These are phyloP conservation scores for Ustulina deusta DNA, from an alignment of 2,329 filamentous ascomycete genomes.

Conservation along the genomic window DNA sequence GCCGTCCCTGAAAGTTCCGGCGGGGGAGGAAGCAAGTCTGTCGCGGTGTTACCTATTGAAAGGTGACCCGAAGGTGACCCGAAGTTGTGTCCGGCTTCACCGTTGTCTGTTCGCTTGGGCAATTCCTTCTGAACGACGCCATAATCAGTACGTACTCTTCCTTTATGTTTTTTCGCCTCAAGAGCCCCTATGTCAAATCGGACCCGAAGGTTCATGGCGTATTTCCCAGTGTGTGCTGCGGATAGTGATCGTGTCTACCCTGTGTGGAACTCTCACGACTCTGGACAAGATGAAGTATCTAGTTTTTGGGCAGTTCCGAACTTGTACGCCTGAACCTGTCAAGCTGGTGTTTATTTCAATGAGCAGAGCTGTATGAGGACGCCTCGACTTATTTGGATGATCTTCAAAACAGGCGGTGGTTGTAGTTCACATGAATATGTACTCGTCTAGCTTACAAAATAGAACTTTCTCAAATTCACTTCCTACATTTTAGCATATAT, in stretches of 20 bases:
- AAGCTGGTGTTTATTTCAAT: background rate
- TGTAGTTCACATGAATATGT: background rate
- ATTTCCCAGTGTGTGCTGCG: background rate
- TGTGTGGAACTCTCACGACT: background rate
- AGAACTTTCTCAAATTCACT: background rate
- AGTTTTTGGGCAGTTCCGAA: background rate
- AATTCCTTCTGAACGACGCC: too few relatives aligned
- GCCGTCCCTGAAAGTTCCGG: background rate
- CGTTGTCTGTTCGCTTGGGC: too few relatives aligned
- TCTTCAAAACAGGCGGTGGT: too few relatives aligned
- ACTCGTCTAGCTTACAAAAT: background rate
- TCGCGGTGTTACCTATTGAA: too few relatives aligned
- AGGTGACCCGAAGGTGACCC: too few relatives aligned
- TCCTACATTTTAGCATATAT: background rate
- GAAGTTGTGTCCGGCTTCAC: background rate
- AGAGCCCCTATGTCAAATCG: background rate
- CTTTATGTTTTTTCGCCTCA: background rate
- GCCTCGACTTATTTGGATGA: background rate
- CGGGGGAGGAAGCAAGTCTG: too few relatives aligned
- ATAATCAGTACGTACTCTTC: background rate
- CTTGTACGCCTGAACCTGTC: background rate
- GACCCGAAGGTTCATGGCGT: background rate
- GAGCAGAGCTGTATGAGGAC: background rate
- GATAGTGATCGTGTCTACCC: background rate
- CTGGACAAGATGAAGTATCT: background rate